Evolutionary conservation across 2,329 filamentous ascomycete species (phyloP).

Genomic region (Botrytis galanthina): DNA sequence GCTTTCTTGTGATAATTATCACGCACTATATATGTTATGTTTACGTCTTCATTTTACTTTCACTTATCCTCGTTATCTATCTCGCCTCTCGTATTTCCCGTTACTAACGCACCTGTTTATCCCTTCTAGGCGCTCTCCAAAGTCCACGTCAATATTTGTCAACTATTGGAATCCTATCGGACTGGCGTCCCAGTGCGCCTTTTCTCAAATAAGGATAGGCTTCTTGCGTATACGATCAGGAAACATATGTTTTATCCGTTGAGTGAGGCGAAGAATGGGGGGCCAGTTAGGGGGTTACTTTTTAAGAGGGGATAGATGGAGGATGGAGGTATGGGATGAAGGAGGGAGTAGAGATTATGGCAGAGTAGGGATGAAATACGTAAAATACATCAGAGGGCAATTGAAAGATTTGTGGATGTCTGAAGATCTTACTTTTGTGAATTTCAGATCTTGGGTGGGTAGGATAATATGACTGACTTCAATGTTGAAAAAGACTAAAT

Average conservation of each 20-base stretch:
- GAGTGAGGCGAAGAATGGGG: not conserved
- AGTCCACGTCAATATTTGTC: constrained; percentile 2
- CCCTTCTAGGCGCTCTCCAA: not conserved
- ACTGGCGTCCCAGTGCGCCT: not conserved
- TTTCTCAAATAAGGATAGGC: not conserved
- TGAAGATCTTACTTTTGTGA: not conserved
- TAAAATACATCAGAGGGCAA: not conserved
- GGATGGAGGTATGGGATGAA: not conserved
- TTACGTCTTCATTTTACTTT: not conserved
- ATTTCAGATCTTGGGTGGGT: not conserved
- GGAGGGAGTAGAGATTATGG: not conserved
- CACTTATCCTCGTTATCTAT: not conserved
- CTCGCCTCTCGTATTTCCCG: not conserved
- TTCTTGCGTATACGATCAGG: not conserved
- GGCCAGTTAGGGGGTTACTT: not conserved
- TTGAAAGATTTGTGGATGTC: not conserved
- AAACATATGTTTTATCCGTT: not conserved
- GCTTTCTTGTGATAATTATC: not conserved
- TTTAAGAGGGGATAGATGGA: not conserved
- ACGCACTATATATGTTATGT: not conserved
- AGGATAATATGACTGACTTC: not conserved
- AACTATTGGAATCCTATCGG: not conserved
- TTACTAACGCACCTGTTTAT: not conserved
- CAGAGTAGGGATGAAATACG: not conserved
- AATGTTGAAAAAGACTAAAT: not conserved